phyloP scores from a whole-genome alignment of 169 alveolate species.

The Eimeria falciformis region DNA sequence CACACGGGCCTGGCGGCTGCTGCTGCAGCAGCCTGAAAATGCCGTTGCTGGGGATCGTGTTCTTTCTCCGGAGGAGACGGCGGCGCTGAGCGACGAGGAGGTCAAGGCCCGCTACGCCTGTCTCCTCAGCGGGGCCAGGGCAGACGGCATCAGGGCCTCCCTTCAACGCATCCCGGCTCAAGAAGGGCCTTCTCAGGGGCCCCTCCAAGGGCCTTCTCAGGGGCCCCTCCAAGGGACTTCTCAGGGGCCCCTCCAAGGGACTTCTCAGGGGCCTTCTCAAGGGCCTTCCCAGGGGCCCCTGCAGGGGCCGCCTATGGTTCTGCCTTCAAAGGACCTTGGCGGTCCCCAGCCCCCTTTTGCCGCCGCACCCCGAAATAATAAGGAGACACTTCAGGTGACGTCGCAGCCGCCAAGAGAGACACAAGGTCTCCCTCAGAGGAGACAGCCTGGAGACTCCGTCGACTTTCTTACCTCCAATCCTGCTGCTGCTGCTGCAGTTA shows the following conservation, averaged over 20 bases:
- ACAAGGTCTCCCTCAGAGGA: too few species aligned
- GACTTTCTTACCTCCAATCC: too few species aligned
- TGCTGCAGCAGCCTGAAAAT: conserved; percentile 66
- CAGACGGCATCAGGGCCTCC: conserved; percentile 50
- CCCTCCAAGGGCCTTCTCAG: neutral
- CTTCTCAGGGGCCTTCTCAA: neutral
- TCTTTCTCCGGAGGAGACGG: conserved; percentile 11
- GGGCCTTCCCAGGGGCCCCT: neutral
- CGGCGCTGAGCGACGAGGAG: conserved; percentile 49
- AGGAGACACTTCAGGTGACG: too few species aligned
- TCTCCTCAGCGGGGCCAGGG: conserved; percentile 3
- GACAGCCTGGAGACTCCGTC: too few species aligned
- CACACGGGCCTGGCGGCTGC: conserved; percentile 66
- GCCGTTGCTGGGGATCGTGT: conserved; percentile 45
- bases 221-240: neutral
- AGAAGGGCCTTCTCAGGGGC: too few species aligned
- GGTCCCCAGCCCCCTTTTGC: too few species aligned
- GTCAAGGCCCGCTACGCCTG: conserved; percentile 39
- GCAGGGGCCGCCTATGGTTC: neutral
- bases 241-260: neutral
- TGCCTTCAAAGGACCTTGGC: too few species aligned
- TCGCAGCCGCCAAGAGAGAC: too few species aligned
- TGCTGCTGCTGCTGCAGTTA: too few species aligned
- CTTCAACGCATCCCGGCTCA: conserved; percentile 6
- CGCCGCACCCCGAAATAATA: too few species aligned